These are phyloP conservation scores for Phylloporus sp. DNA, from an alignment of 768 basidiomycete species.

Conservation along the genomic window DNA sequence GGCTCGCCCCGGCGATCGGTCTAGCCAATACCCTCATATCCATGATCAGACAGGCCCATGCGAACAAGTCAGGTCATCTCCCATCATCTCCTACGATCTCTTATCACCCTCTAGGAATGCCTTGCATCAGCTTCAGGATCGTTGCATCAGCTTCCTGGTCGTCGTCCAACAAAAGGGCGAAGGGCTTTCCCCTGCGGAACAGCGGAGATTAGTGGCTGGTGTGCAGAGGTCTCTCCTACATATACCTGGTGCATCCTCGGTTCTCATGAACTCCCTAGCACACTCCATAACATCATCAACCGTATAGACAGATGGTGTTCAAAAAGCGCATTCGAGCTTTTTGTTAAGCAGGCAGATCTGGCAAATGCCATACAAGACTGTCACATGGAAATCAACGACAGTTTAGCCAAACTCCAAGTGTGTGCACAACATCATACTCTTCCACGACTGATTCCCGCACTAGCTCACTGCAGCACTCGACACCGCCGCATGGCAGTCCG, in stretches of 20 bases:
- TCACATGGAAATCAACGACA: slow-evolving; percentile 43
- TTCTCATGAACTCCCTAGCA: slow-evolving; percentile 21
- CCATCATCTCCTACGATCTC: neutral
- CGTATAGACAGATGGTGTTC: slow-evolving; percentile 45
- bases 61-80: slow-evolving; percentile 40
- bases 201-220: slow-evolving; percentile 31
- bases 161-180: slow-evolving; percentile 35
- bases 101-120: slow-evolving; percentile 33
- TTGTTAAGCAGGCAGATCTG: slow-evolving; percentile 45
- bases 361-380: slow-evolving; percentile 42
- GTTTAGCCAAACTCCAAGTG: slow-evolving; percentile 47
- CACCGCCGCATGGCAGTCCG: slow-evolving; percentile 46
- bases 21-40: slow-evolving; percentile 41
- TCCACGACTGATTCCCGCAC: slow-evolving; percentile 3
- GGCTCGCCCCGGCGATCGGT: slow-evolving; percentile 40
- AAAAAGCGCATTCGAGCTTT: slow-evolving; percentile 37
- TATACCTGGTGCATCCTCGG: neutral
- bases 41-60: slow-evolving; percentile 44
- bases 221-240: slow-evolving; percentile 28
- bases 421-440: neutral
- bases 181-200: slow-evolving; percentile 24
- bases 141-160: slow-evolving; percentile 42
- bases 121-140: slow-evolving; percentile 42
- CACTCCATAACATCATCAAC: slow-evolving; percentile 33
- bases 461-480: slow-evolving; percentile 46